Base-by-base conservation (phyloP, 306 rosid genomes). In the Sphenostylis stenocarpa region DNA sequence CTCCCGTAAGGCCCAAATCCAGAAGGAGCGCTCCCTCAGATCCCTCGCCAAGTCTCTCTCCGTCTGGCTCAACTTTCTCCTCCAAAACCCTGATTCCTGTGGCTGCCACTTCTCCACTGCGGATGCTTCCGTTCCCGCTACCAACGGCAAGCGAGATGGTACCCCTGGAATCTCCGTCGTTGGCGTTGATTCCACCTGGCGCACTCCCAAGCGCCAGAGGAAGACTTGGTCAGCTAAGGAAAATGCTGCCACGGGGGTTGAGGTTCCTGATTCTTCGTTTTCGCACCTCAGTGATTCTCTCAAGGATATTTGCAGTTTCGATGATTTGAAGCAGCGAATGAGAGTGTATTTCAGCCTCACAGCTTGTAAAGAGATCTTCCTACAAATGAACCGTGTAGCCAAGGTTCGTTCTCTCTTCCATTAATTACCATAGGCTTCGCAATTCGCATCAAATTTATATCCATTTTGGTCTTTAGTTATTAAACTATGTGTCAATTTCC, bases 41-140 rank as follows among this genome's bases (percentile, higher is more conserved):
- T 90, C 98, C 20, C 82, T 94, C 3, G 87, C 96, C 28, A 90
- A 94, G 75, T 92, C 98, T 1, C 77, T 94, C 73, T 84, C 91
- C 11, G 90, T 94, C 33, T 94, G 98, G 98, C 96, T 94, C 26
- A 94, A 94, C 77, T 94, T 94, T 81, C 81, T 94, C 72, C 87
- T 94, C 61, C 84, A 91, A 56, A 89, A 83, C 21, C 98, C 98
- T 2, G 75, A 80, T 13, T 87, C 86, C 0, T 94, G 98, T 72
- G 96, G 96, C 48, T 91, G 97, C 62, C 74, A 84, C 31, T 33
- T 82, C 39, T 74, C 91, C 0, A 16, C 79, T 12, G 75, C 76
- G 5, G 84, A 73, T 13, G 53, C 80, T 9, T 60, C 79, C 7
- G 21, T 64, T 5, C 55, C 81, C 4, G 51, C 52, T 16, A n/a